phyloP scores from a whole-genome alignment of 2,329 filamentous ascomycete species.

The Colletotrichum tamarilloi region DNA sequence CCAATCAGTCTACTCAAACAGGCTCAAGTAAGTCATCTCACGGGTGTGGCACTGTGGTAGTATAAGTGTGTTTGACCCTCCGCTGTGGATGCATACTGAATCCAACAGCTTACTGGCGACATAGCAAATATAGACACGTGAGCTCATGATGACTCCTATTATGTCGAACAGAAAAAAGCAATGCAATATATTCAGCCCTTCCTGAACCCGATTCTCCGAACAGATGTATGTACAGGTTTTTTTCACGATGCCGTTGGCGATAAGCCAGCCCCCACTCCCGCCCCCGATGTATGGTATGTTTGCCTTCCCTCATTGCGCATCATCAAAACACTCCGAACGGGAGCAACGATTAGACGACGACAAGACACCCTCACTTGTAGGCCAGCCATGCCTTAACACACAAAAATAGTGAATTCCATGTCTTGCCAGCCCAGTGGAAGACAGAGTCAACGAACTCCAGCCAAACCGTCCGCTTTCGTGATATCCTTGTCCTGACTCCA shows the following conservation, averaged over 20 bases:
- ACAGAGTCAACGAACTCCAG: slow-evolving; percentile 46
- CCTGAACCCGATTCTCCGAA: slow-evolving; percentile 46
- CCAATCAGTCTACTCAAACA: no score
- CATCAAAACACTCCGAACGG: neutral
- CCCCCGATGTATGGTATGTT: neutral
- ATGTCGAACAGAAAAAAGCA: slow-evolving; percentile 29
- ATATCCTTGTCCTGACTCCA: slow-evolving; percentile 51
- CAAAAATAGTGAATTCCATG: slow-evolving; percentile 13
- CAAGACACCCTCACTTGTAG: neutral
- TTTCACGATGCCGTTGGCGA: slow-evolving; percentile 39
- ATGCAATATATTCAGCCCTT: slow-evolving; percentile 44
- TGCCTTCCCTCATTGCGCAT: slow-evolving; percentile 8
- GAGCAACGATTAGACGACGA: slow-evolving; percentile 3
- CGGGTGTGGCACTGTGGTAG: no score
- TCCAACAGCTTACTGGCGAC: no score
- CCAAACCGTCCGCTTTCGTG: slow-evolving; percentile 48
- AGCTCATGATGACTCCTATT: no score
- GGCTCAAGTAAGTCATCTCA: no score
- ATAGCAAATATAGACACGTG: neutral
- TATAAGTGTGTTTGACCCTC: no score
- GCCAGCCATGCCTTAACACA: slow-evolving; percentile 11
- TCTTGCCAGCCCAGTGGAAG: slow-evolving; percentile 29
- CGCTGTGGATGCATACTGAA: no score
- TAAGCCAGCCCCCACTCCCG: neutral
- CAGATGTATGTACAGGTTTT: slow-evolving; percentile 56